Base-by-base conservation (phyloP, 805 yeast genomes). In the Maudiozyma serrabonitensis region DNA sequence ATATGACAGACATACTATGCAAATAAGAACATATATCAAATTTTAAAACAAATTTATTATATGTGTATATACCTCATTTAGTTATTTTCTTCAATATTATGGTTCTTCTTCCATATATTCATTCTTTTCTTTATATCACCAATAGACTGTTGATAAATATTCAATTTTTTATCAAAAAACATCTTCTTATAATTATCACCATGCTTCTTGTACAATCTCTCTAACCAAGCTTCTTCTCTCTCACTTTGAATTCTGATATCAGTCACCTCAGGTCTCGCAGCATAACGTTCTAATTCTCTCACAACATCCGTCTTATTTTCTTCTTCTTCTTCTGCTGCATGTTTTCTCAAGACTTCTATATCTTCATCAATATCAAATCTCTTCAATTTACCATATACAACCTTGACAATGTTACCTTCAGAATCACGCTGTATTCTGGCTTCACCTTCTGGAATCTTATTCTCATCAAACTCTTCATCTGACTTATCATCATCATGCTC, bases 151-250 rank as follows among this genome's bases (percentile, higher is more conserved):
- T 90, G 97, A 67, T 75, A 78, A 2, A 82, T 77, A 66, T 91
- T 91, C 54, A 90, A 73, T 66, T 85, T 85, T 68, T 78, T 79
- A 66, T 93, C 99, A 86, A 95, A 85, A 64, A 80, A 84, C 99
- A 93, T 93, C 58, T 82, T 86, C 44, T 76, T 82, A 63, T 81
- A 89, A 64, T 93, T 84, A 56, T 88, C 95, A 16, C 96, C 96
- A 61, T 93, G 81, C 64, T 87, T 88, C 19, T 78, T 79, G 52
- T 81, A 75, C 39, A 93, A 71, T 23, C 67, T 67, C 44, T 64
- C 68, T 41, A 87, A 66, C 95, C 96, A 88, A 34, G 76, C 84
- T 43, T 67, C 69, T 66, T 93, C 98, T 57, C 95, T 72, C 41
- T 75, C 83, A 52, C 87, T 78, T 56, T 79, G 85, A 19, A 66